Conservation (phyloP, 2,329 filamentous ascomycete species). For the Raffaelea arxii region DNA sequence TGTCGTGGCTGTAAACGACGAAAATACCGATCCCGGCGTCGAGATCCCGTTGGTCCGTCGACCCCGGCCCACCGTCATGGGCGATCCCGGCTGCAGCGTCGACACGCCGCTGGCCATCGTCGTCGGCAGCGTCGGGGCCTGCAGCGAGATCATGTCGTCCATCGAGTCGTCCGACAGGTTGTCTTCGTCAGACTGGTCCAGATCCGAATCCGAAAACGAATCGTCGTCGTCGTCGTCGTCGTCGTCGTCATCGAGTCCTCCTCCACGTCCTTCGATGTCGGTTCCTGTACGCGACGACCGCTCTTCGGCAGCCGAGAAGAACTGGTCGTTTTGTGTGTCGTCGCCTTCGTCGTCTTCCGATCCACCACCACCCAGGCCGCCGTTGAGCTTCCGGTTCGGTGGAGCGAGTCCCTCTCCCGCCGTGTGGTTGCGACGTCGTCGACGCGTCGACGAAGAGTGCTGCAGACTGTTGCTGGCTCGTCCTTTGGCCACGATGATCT, state of each 20-base stretch:
- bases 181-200: slow-evolving; percentile 52
- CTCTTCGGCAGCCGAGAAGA: slow-evolving; percentile 87
- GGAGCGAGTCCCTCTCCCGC: slow-evolving; percentile 21
- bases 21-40: slow-evolving; percentile 83
- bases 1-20: slow-evolving; percentile 77
- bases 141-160: slow-evolving; percentile 88
- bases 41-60: slow-evolving; percentile 59
- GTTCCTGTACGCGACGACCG: slow-evolving; percentile 50
- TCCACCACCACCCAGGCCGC: slow-evolving; percentile 53
- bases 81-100: slow-evolving; percentile 70
- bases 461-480: slow-evolving; percentile 51
- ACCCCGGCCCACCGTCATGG: slow-evolving; percentile 60
- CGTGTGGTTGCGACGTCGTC: no score
- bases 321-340: slow-evolving; percentile 81
- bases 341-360: slow-evolving; percentile 57
- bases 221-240: slow-evolving; percentile 11
- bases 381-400: slow-evolving; percentile 44
- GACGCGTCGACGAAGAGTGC: no score
- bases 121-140: slow-evolving; percentile 68
- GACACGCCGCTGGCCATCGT: slow-evolving; percentile 70
- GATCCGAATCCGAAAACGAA: slow-evolving; percentile 31
- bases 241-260: slow-evolving; percentile 52
- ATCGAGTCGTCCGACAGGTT: slow-evolving; percentile 84
- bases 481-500: slow-evolving; percentile 68
- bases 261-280: slow-evolving; percentile 45